Base-by-base conservation (phyloP, 2,329 filamentous ascomycete genomes). In the Venturia aucupariae region DNA sequence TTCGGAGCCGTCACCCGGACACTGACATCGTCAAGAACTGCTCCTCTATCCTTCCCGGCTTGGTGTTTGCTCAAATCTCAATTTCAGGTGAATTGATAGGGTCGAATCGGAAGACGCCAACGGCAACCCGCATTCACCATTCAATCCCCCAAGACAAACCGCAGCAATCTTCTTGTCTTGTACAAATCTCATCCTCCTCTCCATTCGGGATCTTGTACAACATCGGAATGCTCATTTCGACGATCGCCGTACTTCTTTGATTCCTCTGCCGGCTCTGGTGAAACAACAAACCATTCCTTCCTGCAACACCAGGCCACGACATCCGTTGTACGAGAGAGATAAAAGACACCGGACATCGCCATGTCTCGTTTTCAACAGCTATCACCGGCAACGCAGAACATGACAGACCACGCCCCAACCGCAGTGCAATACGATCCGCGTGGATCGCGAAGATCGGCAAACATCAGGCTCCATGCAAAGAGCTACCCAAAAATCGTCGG, bases 281-380 rank as follows among this genome's bases (percentile, higher is more conserved):
- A 35, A 57, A 57, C 51, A 32, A 19, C 27, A 35, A 57, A 35
- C 51, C 27, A 57, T 57, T 57, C 30, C 51, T 51, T 57, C 51
- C 35, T 13, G 27, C 51, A 57, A 7, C 15, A 35, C 51, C 27
- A 57, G 27, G 35, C 24, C 27, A 57, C 22, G 17, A 35, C 32
- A 17, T 32, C 30, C 30, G 51, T 27, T 57, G 51, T 57, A 32
- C 19, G 24, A 15, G 51, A 11, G 19, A 19, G 15, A 35, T 57
- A 32, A 57, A 57, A 35, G 30, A 57, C 51, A 57, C 35, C 15
- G n/a, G 35, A 35, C 30, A 30, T 19, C 27, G 30, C 51, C 1
- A 57, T 57, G 51, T 57, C 51, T 57, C 51, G 51, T n/a, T 57
- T 57, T n/a, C 51, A 57, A 35, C 51, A 57, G 27, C 22, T 57